Evolutionary conservation across 441 rosid genomes (phyloP), one percentile per base, ranked within the genome.

Genomic region (Euphorbia schlechtendalii): DNA sequence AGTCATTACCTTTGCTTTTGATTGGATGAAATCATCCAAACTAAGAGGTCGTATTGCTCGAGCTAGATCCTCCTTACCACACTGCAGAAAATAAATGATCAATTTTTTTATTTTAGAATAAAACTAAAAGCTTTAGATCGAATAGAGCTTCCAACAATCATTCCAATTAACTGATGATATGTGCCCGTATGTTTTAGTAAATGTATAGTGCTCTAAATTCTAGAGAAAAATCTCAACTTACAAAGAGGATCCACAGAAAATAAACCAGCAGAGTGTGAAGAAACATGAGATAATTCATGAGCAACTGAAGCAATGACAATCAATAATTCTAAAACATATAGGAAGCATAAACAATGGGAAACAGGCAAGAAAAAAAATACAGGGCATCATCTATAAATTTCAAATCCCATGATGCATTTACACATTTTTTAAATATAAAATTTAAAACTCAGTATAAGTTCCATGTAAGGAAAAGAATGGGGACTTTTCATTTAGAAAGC

Each of bases 1-100:
- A 51, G 59, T 48, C 21, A 18, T 49, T 79, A 89, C 96, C 96
- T 87, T 92, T 55, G 88, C 80, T 81, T 92, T 92, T 55, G 96
- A 84, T 53, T 69, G 77, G 66, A 83, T 59, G 52, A 92, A 92
- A 73, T 92, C 98, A 68, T 87, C 92, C 81, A 89, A 74, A 63
- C 55, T 71, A 64, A 92, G 93, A 0, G 83, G 70, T 68, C 96
- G 85, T 60, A 84, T 70, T 36, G 66, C 40, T 61, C 81, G 75
- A 73, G 78, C 52, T 11, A 63, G 77, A 61, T 68, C 80, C 38
- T 40, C 49, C 64, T 59, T 74, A 65, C 73, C 72, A 64, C 76
- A 81, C 93, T 88, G 75, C 45, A 15, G 11, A 43, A n/a, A n/a
- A n/a, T n/a, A n/a, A n/a, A n/a, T n/a, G n/a, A n/a, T n/a, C n/a